Base-by-base conservation (phyloP, 768 basidiomycete species). In the Suillus fuscotomentosus region DNA sequence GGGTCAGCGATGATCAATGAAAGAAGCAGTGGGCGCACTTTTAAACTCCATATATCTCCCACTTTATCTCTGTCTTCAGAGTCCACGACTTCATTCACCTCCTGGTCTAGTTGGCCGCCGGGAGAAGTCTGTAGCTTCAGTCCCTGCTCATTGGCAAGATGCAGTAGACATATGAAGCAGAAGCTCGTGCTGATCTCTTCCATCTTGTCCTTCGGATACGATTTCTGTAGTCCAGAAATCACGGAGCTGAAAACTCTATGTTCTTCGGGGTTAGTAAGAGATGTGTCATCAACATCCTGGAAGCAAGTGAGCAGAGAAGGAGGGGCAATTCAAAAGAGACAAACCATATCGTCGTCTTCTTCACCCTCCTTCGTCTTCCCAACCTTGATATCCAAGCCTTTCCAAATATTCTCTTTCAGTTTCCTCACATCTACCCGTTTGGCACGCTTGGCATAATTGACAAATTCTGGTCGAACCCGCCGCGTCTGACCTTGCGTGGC, bases 351-450 rank as follows among this genome's bases (percentile, higher is more conserved):
- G 34, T 81, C 79, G 8, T 79, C 79, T 13, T 80, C 78, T 39
- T 83, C 78, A 8, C 79, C 79, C 34, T 65, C 70, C 22, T 71
- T 61, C 34, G 55, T 62, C 48, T 68, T 72, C n/a, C 75, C 67
- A 48, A 88, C 80, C 41, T 88, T 85, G 63, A 97, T 94, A 69
- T 94, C 90, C 53, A 99, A 76, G 2, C 92, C 92, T 74, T 86
- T 92, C 97, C 97, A 99, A 56, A 99, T 99, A 69, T 95, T 97
- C 66, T 99, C 97, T 80, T 99, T 99, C 67, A 99, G 79, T 78
- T 91, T 95, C 72, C 94, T 86, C 43, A 99, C 97, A 72, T 99
- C 97, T 24, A 99, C 97, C 48, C 97, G 82, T 79, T 98, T 99
- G 3, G 97, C 97, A 43, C 91, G 87, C 78, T 95, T 96, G 2